Conservation (phyloP, 768 basidiomycete species). For the Leccinum uliginosum region DNA sequence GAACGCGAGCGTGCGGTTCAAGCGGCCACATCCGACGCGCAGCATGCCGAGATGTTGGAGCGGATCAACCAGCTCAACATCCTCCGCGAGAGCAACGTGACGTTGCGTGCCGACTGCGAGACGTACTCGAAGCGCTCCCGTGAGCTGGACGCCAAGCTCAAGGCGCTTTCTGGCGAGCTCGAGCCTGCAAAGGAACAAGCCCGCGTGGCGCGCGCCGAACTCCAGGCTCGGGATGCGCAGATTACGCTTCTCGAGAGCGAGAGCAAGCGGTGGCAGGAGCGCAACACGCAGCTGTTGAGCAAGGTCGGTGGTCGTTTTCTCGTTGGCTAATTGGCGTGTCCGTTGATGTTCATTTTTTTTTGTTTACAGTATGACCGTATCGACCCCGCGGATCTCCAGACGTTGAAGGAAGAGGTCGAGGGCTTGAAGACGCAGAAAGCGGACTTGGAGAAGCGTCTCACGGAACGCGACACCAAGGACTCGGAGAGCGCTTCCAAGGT, state of each 20-base stretch:
- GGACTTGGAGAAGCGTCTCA: constrained; percentile 28
- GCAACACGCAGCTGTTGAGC: constrained; percentile 73
- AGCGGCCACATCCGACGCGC: constrained; percentile 64
- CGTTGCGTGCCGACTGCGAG: constrained; percentile 74
- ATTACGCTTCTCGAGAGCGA: constrained; percentile 71
- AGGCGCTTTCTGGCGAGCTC: constrained; percentile 54
- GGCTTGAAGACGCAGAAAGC: constrained; percentile 42
- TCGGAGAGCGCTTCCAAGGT: constrained; percentile 32
- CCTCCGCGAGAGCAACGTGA: constrained; percentile 83
- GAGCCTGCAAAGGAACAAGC: constrained; percentile 74
- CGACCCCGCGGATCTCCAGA: constrained; percentile 80
- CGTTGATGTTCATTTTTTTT: background rate
- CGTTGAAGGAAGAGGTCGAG: constrained; percentile 69
- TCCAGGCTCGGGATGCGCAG: constrained; percentile 66
- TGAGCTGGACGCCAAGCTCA: constrained; percentile 63
- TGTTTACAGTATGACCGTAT: constrained; percentile 72
- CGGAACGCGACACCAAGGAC: constrained; percentile 30
- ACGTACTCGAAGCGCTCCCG: constrained; percentile 62
- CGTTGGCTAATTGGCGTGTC: background rate
- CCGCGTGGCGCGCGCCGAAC: constrained; percentile 62
- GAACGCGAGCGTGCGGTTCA: constrained; percentile 79
- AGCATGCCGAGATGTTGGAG: constrained; percentile 81
- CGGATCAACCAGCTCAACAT: constrained; percentile 85
- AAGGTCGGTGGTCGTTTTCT: constrained; percentile 51
- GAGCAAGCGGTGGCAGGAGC: constrained; percentile 77